Evolutionary conservation across 192 early-diverging fungal genomes (phyloP), one percentile per base, ranked within the genome.

Genomic region (Thamnidium elegans): DNA sequence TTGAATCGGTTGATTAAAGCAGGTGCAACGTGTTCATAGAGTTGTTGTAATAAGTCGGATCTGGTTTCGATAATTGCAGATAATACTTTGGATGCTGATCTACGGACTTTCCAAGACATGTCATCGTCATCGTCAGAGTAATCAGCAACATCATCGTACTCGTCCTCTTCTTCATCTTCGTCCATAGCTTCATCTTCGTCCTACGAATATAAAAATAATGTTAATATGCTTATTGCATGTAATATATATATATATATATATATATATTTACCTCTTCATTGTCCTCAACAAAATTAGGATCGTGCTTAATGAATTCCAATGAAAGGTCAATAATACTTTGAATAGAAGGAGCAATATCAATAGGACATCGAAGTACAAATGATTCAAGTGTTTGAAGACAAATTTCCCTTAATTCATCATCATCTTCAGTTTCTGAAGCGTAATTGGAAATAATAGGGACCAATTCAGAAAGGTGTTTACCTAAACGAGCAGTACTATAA

Each of bases 41-140:
- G 72, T 55, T 83, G 75, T 47, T 67, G 63, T 7, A 92, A 75
- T 34, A 88, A 54, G 52, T 92, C 89, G 21, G 87, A 80, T 7
- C 88, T 86, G 1, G 92, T 92, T 45, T 75, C 82, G 51, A 95
- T 89, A 30, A 86, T 74, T 10, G 85, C 79, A 3, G 83, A 61
- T 1, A 95, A 70, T 5, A 94, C 64, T 65, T 91, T 92, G 7
- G 87, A 80, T n/a, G 89, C 80, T 3, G 91, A 85, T 11, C 89
- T 79, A 50, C 94, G 88, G 7, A 94, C 94, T 69, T 95, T 95
- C 92, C 92, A 95, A 1, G 90, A 92, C 63, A 94, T 81, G 64
- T 95, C 94, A 53, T 95, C 94, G 46, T 95, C 92, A n/a, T 72
- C 71, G 58, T 95, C 58, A 6, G 89, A 91, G 73, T 89, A 92